Percentiles rank a stretch among this genome's conserved stretches.
These are phyloP conservation scores for Grigorovia jiainica DNA, from an alignment of 805 yeast genomes.

Conservation along the genomic window DNA sequence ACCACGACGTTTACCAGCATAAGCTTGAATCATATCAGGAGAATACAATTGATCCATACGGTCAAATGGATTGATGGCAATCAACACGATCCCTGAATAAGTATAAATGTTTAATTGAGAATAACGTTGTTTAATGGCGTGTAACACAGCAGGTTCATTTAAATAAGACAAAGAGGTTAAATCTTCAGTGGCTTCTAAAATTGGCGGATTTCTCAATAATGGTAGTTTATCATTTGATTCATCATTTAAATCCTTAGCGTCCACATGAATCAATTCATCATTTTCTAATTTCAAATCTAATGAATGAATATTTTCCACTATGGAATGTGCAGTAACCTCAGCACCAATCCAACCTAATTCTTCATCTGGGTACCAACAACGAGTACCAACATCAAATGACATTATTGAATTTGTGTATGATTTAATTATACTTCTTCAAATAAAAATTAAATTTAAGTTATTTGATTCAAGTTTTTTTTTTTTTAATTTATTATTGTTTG, in stretches of 20 bases:
- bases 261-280: slow-evolving; percentile 39
- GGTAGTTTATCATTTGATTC: slow-evolving; percentile 38
- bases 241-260: slow-evolving; percentile 30
- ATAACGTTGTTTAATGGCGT: slow-evolving; percentile 85
- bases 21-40: slow-evolving; percentile 87
- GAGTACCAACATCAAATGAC: slow-evolving; percentile 48
- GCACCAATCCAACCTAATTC: slow-evolving; percentile 66
- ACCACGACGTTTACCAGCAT: slow-evolving; percentile 86
- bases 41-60: slow-evolving; percentile 84
- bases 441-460: too few species aligned
- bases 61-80: slow-evolving; percentile 94
- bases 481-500: too few species aligned
- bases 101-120: slow-evolving; percentile 87
- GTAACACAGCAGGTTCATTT: slow-evolving; percentile 93
- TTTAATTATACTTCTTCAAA: too few species aligned
- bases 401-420: slow-evolving; percentile 2
- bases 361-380: slow-evolving; percentile 72
- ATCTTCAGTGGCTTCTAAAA: slow-evolving; percentile 89
- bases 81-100: slow-evolving; percentile 91
- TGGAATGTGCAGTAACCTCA: slow-evolving; percentile 40
- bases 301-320: slow-evolving; percentile 35
- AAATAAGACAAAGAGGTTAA: slow-evolving; percentile 83
- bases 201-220: slow-evolving; percentile 82
- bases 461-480: too few species aligned
- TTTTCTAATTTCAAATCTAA: slow-evolving; percentile 45